These are phyloP conservation scores for Debaryomyces hansenii DNA, from an alignment of 805 yeast genomes.

Conservation along the genomic window DNA sequence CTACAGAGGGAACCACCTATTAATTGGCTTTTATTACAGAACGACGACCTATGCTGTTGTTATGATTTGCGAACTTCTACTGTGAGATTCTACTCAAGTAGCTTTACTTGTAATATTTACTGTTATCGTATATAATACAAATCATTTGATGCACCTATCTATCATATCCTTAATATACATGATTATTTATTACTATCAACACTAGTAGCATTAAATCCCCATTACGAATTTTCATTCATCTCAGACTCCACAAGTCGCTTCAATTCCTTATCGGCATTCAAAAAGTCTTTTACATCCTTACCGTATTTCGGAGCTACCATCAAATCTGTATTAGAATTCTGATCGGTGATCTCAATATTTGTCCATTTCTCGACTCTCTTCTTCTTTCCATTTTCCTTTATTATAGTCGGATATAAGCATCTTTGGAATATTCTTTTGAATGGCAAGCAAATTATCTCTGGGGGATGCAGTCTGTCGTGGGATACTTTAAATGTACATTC, in stretches of 20 bases:
- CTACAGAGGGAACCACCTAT: conserved; percentile 82
- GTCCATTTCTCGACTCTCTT: conserved; percentile 28
- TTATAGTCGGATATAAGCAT: conserved; percentile 28
- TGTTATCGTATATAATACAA: neutral
- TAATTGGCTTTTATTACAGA: conserved; percentile 7
- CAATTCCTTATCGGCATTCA: conserved; percentile 39
- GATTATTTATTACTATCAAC: neutral
- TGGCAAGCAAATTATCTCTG: conserved; percentile 43
- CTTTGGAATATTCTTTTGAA: conserved; percentile 43
- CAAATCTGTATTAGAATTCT: conserved; percentile 28
- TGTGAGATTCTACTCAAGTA: too few species aligned
- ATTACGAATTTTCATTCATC: conserved; percentile 1
- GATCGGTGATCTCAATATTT: conserved; percentile 39
- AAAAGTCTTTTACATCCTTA: conserved; percentile 30
- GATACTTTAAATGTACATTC: conserved; percentile 41
- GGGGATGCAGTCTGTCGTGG: conserved; percentile 20
- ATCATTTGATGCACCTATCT: neutral
- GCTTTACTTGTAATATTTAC: neutral
- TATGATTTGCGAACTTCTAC: too few species aligned
- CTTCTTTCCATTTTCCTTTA: conserved; percentile 26
- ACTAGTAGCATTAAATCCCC: neutral
- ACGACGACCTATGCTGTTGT: too few species aligned
- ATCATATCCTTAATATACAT: neutral
- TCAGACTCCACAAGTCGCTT: conserved; percentile 30
- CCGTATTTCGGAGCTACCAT: conserved; percentile 21